Percentiles rank a stretch among this genome's conserved stretches.
phyloP scores from a whole-genome alignment of 2,329 filamentous ascomycete species.

The Botrytis medusae region DNA sequence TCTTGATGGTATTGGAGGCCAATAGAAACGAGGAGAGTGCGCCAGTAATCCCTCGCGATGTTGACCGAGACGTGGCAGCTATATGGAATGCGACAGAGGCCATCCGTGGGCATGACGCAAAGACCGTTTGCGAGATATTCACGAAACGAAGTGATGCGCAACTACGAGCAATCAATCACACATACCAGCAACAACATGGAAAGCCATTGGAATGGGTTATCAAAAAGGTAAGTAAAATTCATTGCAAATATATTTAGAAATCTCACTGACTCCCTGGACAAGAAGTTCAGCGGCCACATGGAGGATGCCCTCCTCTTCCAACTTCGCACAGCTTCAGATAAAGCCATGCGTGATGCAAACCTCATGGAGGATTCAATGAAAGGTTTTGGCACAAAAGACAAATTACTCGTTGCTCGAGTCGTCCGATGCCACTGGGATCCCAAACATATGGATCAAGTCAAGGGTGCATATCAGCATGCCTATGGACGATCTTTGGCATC shows the following conservation, averaged over 20 bases:
- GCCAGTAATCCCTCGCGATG: constrained; percentile 69
- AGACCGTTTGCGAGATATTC: constrained; percentile 77
- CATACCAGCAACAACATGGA: constrained; percentile 73
- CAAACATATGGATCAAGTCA: constrained; percentile 71
- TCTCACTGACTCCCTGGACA: constrained; percentile 25
- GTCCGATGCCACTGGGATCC: constrained; percentile 83
- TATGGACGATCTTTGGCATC: constrained; percentile 66
- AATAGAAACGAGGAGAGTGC: constrained; percentile 74
- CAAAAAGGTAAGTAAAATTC: constrained; percentile 53
- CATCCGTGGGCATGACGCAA: constrained; percentile 64
- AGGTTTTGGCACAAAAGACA: constrained; percentile 83
- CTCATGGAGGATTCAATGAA: constrained; percentile 86
- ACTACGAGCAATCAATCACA: constrained; percentile 74
- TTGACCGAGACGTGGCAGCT: constrained; percentile 72
- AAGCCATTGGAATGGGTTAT: constrained; percentile 71
- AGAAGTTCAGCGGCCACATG: constrained; percentile 93
- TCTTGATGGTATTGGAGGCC: constrained; percentile 75
- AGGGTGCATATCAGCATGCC: constrained; percentile 70
- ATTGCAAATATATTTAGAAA: neutral
- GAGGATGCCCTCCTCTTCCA: constrained; percentile 78
- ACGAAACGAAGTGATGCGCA: constrained; percentile 76
- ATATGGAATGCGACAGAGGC: constrained; percentile 77
- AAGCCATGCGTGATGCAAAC: constrained; percentile 78
- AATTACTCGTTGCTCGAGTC: constrained; percentile 72
- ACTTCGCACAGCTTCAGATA: constrained; percentile 73